Conservation (phyloP, 2,329 filamentous ascomycete genomes). For the Sarocladium oryzae region DNA sequence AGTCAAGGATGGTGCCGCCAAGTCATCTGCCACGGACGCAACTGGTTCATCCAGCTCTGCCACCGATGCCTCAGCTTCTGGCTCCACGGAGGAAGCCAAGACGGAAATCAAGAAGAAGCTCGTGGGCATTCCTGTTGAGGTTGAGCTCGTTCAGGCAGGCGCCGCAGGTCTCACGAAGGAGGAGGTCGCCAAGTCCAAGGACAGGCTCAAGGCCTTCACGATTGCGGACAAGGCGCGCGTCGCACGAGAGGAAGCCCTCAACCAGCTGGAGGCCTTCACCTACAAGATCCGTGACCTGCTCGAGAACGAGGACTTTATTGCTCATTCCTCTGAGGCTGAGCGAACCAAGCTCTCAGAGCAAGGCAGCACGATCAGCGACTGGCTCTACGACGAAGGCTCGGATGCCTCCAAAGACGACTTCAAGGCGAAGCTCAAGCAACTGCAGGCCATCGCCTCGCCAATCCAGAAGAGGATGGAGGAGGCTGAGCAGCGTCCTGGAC, state of each 20-base stretch:
- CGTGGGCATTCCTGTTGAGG: conserved; percentile 46
- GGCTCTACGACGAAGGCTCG: conserved; percentile 81
- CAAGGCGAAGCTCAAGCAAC: conserved; percentile 66
- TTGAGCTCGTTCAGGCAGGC: conserved; percentile 43
- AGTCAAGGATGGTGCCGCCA: conserved; percentile 33
- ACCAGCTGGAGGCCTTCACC: conserved; percentile 88
- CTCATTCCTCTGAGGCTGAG: conserved; percentile 62
- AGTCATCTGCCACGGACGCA: conserved; percentile 21
- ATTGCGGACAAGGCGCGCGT: conserved; percentile 72
- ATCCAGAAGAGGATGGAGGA: conserved; percentile 73
- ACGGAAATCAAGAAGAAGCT: conserved; percentile 53
- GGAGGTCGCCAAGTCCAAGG: conserved; percentile 48
- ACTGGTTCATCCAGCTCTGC: conserved; percentile 38
- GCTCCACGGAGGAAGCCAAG: conserved; percentile 33
- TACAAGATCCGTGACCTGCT: conserved; percentile 83
- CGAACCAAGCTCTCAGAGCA: conserved; percentile 61
- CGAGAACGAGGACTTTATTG: conserved; percentile 67
- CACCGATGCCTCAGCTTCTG: conserved; percentile 40
- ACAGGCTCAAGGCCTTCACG: conserved; percentile 78
- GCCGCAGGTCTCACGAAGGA: conserved; percentile 41
- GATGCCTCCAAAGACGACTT: conserved; percentile 71
- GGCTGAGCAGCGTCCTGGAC: conserved; percentile 60
- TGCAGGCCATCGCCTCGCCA: conserved; percentile 72
- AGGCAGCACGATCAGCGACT: conserved; percentile 68
- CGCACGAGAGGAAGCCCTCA: conserved; percentile 78